These are phyloP conservation scores for Prunus kanzakura DNA, from an alignment of 306 rosid species.

Conservation along the genomic window DNA sequence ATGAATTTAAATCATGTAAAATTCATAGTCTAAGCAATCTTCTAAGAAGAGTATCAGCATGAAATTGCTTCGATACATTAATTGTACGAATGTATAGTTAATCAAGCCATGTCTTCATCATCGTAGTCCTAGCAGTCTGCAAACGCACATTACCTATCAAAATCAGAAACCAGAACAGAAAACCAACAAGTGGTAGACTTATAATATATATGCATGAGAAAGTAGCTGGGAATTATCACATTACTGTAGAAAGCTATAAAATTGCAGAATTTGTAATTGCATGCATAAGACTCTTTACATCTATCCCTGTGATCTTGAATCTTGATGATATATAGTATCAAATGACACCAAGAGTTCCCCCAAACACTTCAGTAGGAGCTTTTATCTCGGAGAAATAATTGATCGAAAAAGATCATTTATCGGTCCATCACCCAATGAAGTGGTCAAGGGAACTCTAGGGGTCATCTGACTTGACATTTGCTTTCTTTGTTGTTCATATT, in stretches of 20 bases:
- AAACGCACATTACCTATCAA: not conserved
- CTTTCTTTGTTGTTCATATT: not conserved
- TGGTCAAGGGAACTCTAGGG: slow-evolving; percentile 32
- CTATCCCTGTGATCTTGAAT: too few relatives aligned
- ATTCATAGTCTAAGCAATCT: not conserved
- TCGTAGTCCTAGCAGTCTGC: not conserved
- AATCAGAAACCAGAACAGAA: not conserved
- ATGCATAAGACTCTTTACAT: not conserved
- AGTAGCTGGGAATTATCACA: not conserved
- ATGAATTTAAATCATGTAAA: not conserved
- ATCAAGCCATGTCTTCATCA: not conserved
- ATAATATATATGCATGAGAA: not conserved
- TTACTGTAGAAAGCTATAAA: not conserved
- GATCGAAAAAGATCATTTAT: not conserved
- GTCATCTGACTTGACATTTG: slow-evolving; percentile 21
- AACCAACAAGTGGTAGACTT: not conserved
- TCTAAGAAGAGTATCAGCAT: not conserved
- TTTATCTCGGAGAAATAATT: not conserved
- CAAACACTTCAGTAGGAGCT: slow-evolving; percentile 45
- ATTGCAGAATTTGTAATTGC: not conserved
- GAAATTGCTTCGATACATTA: not conserved
- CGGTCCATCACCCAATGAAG: slow-evolving; percentile 17
- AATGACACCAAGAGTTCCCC: slow-evolving; percentile 44
- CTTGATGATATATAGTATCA: not conserved
- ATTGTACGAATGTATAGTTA: not conserved